These are phyloP conservation scores for Russula sp. DNA, from an alignment of 768 basidiomycete genomes.

Conservation along the genomic window DNA sequence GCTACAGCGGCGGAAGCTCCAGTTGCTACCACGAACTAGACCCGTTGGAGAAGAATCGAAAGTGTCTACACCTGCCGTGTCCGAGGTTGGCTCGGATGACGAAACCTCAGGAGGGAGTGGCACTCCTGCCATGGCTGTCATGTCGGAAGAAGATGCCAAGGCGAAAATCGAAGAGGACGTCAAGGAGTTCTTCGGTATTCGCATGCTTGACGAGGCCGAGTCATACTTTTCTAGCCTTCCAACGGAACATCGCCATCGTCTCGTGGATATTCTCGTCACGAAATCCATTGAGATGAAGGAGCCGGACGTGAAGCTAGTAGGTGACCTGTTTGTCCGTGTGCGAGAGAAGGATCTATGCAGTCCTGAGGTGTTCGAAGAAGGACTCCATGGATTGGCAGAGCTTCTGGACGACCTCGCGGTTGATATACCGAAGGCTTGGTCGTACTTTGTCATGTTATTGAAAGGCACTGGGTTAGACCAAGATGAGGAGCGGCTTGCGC, in stretches of 20 bases:
- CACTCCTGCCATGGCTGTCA: slow-evolving; percentile 32
- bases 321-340: slow-evolving; percentile 64
- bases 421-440: slow-evolving; percentile 84
- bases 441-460: slow-evolving; percentile 68
- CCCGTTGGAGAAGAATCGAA: slow-evolving; percentile 45
- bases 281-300: slow-evolving; percentile 78
- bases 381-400: slow-evolving; percentile 64
- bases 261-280: slow-evolving; percentile 72
- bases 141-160: slow-evolving; percentile 65
- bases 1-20: slow-evolving; percentile 60
- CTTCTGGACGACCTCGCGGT: slow-evolving; percentile 83
- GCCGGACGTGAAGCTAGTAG: slow-evolving; percentile 70
- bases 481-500: slow-evolving; percentile 51
- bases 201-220: slow-evolving; percentile 83
- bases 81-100: slow-evolving; percentile 44
- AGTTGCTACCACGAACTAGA: slow-evolving; percentile 74
- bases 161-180: slow-evolving; percentile 75
- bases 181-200: slow-evolving; percentile 83
- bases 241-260: slow-evolving; percentile 48
- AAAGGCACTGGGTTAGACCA: slow-evolving; percentile 55
- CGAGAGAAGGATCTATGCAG: slow-evolving; percentile 55
- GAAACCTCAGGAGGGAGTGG: slow-evolving; percentile 36
- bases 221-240: slow-evolving; percentile 77
- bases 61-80: slow-evolving; percentile 41
- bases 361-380: slow-evolving; percentile 61